Evolutionary conservation across 225 moss, liverwort and hornwort genomes (phyloP), one percentile per base, ranked within the genome.

Genomic region (Antitrichia curtipendula): DNA sequence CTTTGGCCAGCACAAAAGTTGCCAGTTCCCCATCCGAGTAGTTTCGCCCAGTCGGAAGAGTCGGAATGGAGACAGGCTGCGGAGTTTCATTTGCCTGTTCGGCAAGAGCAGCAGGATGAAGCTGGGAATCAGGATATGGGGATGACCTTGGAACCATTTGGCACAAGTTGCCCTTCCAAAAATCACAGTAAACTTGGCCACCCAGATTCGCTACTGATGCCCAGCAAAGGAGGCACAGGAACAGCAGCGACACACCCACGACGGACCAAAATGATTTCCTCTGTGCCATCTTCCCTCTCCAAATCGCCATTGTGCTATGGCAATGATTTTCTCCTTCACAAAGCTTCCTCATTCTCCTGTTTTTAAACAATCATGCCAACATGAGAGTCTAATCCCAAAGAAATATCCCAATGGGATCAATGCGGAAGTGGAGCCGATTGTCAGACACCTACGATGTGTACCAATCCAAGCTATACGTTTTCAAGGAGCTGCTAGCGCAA

Each of bases 1-100:
- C 92, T 75, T 87, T 86, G 32, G 90, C 92, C 40, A 92, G 74
- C 60, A 92, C 92, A 66, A 90, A 90, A 27, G 93, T 85, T 17
- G 90, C 78, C 40, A 93, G 81, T 61, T 93, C 93, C 24, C 50
- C 88, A 73, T 93, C 93, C 18, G 91, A 88, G 83, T 54, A 70
- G 83, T 82, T 76, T 78, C 87, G 90, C 23, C 80, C 87, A 41
- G 87, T 75, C 45, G 85, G 90, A 74, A 90, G 93, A 54, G 53
- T 78, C 45, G 89, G 85, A 59, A 82, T 64, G 53, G 88, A 63
- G 49, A 40, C 53, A 28, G 81, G 71, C 16, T 54, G 82, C 13
- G 86, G 53, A 79, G 57, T 85, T 25, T 84, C 31, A 40, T 32
- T 71, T 50, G 18, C 54, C 69, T 77, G 78, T 58, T 24, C 84